Percentiles rank a stretch among this genome's conserved stretches.
Conservation (phyloP, 257 asterid genomes). For the Oldenlandia corymbosa region DNA sequence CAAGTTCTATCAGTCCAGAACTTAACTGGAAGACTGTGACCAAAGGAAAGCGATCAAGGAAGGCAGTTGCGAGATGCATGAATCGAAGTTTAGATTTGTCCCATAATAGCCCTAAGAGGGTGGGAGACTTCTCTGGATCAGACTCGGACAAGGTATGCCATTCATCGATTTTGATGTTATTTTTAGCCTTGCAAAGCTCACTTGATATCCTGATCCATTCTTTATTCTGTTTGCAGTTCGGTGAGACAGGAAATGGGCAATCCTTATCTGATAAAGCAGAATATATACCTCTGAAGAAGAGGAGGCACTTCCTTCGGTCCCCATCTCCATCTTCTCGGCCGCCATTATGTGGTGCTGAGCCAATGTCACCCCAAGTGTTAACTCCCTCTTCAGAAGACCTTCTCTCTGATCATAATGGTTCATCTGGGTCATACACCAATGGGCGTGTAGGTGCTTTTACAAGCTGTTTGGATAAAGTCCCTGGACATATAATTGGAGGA, state of each 20-base stretch:
- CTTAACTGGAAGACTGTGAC: conserved; percentile 64
- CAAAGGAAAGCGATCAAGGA: conserved; percentile 66
- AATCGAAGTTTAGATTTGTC: conserved; percentile 33
- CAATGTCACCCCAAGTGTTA: conserved; percentile 27
- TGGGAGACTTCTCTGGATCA: conserved; percentile 61
- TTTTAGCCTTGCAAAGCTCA: not conserved
- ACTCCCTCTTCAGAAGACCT: conserved; percentile 42
- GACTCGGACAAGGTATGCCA: conserved; percentile 65
- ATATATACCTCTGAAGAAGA: conserved; percentile 58
- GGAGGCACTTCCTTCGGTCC: conserved; percentile 49
- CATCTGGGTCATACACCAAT: conserved; percentile 32
- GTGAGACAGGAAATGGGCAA: conserved; percentile 33
- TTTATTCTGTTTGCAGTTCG: conserved; percentile 36
- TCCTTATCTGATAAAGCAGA: conserved; percentile 36
- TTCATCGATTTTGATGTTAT: not conserved
- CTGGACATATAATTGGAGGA: conserved; percentile 21
- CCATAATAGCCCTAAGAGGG: conserved; percentile 59
- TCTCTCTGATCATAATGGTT: conserved; percentile 29
- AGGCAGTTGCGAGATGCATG: conserved; percentile 47
- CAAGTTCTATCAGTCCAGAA: conserved; percentile 40
- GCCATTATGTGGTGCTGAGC: conserved; percentile 22
- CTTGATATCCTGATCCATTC: not conserved
- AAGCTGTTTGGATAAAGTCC: conserved; percentile 17
- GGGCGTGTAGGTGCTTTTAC: too few species aligned
- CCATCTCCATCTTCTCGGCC: conserved; percentile 32